Percentiles rank a stretch among this genome's conserved stretches.
These are phyloP conservation scores for Ogataea allantospora DNA, from an alignment of 805 yeast species.

Conservation along the genomic window DNA sequence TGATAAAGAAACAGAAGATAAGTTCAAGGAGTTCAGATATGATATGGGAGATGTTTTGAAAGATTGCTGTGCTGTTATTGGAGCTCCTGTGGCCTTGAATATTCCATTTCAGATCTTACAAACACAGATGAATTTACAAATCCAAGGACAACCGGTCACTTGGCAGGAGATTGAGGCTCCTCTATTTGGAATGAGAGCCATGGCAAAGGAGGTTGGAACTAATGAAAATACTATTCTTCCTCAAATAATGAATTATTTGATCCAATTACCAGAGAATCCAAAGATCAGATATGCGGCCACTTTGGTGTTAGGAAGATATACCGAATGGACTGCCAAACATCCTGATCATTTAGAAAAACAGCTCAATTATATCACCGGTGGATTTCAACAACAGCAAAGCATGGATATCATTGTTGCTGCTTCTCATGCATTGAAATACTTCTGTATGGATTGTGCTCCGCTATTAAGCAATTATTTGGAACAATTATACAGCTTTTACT, in stretches of 20 bases:
- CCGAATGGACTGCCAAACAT: slow-evolving; percentile 90
- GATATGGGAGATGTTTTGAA: slow-evolving; percentile 98
- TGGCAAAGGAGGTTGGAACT: slow-evolving; percentile 86
- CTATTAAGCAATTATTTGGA: slow-evolving; percentile 65
- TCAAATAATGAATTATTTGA: slow-evolving; percentile 64
- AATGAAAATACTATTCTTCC: slow-evolving; percentile 69
- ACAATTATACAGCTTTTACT: slow-evolving; percentile 74
- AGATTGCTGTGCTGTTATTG: slow-evolving; percentile 90
- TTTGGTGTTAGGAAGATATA: slow-evolving; percentile 89
- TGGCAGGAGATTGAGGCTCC: slow-evolving; percentile 95
- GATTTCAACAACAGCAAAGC: slow-evolving; percentile 46
- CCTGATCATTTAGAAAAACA: slow-evolving; percentile 81
- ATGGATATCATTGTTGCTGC: slow-evolving; percentile 74
- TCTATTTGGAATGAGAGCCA: slow-evolving; percentile 81
- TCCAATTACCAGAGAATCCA: slow-evolving; percentile 77
- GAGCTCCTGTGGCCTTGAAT: slow-evolving; percentile 64
- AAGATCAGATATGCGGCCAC: slow-evolving; percentile 91
- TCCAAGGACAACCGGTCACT: slow-evolving; percentile 36
- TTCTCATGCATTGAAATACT: slow-evolving; percentile 89
- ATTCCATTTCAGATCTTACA: slow-evolving; percentile 69
- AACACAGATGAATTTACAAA: slow-evolving; percentile 32
- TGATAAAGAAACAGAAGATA: slow-evolving; percentile 83
- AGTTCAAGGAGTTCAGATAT: slow-evolving; percentile 89
- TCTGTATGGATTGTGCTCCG: slow-evolving; percentile 85
- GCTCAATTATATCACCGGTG: slow-evolving; percentile 76